Evolutionary conservation across 345 rosid species (phyloP).

Genomic region (Eucalyptus sp.): DNA sequence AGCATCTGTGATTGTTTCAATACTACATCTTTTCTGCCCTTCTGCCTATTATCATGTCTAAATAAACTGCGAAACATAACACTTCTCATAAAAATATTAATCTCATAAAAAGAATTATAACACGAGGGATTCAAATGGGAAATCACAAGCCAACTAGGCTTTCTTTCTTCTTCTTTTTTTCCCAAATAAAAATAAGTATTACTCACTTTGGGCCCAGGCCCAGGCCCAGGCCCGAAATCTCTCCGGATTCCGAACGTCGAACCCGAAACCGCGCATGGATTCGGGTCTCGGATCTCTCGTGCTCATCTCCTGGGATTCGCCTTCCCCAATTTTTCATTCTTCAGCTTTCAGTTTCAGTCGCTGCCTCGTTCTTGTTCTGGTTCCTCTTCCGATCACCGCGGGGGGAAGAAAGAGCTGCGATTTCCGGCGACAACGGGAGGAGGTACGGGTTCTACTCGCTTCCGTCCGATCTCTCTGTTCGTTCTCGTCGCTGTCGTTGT

Average conservation of each 20-base stretch:
- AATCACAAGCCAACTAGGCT: neutral
- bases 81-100: fast-evolving
- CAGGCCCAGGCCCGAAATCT: neutral
- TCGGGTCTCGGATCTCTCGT: neutral
- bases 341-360: neutral
- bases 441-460: neutral
- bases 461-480: neutral
- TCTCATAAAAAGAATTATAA: neutral
- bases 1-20: neutral
- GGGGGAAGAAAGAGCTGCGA: neutral
- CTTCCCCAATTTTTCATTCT: neutral
- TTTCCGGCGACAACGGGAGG: neutral
- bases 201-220: neutral
- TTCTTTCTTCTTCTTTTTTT: neutral
- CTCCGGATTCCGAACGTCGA: neutral
- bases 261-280: neutral
- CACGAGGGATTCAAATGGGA: neutral
- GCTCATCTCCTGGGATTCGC: neutral
- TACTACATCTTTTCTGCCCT: neutral
- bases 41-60: neutral
- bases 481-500: neutral
- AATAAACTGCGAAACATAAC: neutral
- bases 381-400: neutral
- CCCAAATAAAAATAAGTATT: neutral
- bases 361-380: neutral